Percentiles rank a stretch among this genome's conserved stretches.
Evolutionary conservation across 2,329 filamentous ascomycete genomes (phyloP).

Genomic region (Lasiodiplodia theobromae): DNA sequence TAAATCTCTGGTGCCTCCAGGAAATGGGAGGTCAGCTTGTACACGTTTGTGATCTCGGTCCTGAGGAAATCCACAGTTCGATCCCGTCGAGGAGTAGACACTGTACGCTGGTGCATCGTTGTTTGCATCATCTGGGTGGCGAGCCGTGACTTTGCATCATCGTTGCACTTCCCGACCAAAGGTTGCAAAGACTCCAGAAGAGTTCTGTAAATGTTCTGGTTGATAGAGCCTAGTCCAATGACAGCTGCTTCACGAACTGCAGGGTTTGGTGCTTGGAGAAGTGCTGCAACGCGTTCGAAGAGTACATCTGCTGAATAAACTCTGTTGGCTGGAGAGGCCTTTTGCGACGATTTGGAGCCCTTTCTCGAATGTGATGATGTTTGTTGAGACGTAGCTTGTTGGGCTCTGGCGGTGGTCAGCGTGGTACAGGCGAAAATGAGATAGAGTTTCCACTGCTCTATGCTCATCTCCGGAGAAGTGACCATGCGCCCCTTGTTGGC

Average conservation of each 20-base stretch:
- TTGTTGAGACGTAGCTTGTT: conserved; percentile 63
- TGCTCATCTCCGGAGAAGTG: conserved; percentile 81
- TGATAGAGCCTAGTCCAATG: conserved; percentile 90
- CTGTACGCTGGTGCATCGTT: conserved; percentile 76
- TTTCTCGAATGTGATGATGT: conserved; percentile 81
- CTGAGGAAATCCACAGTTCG: conserved; percentile 84
- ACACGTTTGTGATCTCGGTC: conserved; percentile 95
- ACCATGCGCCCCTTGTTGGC: conserved; percentile 63
- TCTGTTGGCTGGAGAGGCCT: conserved; percentile 68
- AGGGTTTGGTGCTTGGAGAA: conserved; percentile 79
- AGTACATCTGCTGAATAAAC: conserved; percentile 87
- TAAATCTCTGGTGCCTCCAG: conserved; percentile 79
- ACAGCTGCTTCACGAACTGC: conserved; percentile 91
- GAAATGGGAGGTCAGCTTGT: conserved; percentile 91
- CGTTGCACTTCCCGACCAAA: conserved; percentile 83
- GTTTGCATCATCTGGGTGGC: conserved; percentile 25
- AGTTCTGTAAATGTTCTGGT: conserved; percentile 89
- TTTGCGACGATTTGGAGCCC: conserved; percentile 73
- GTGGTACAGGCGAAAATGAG: conserved; percentile 97
- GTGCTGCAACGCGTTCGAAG: conserved; percentile 89
- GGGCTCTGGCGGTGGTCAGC: conserved; percentile 79
- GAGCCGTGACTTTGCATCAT: conserved; percentile 84
- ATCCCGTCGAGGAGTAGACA: conserved; percentile 82
- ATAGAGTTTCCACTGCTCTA: conserved; percentile 98
- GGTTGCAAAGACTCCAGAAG: conserved; percentile 89